phyloP scores from a whole-genome alignment of 306 rosid species.

The Cicer cuneatum region DNA sequence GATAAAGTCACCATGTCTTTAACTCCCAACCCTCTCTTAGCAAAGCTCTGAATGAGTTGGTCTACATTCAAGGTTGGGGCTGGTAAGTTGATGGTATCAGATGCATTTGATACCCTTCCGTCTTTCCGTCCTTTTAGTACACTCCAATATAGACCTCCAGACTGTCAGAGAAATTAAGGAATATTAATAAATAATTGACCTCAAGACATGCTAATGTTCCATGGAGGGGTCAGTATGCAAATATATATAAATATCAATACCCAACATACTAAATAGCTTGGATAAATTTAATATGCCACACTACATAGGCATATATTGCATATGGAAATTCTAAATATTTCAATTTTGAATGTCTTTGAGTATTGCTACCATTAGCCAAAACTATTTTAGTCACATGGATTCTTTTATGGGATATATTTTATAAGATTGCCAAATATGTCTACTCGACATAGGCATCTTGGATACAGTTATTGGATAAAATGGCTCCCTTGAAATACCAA shows the following conservation, averaged over 20 bases:
- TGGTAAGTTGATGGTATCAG: conserved; percentile 69
- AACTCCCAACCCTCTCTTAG: conserved; percentile 67
- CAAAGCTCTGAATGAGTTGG: conserved; percentile 69
- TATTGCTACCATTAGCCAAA: neutral
- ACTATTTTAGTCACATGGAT: conserved; percentile 11
- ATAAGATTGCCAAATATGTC: conserved; percentile 1
- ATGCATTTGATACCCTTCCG: conserved; percentile 70
- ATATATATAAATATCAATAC: conserved; percentile 29
- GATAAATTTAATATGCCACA: neutral
- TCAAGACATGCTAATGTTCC: conserved; percentile 39
- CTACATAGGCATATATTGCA: neutral
- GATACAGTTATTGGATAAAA: conserved; percentile 7
- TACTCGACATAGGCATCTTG: conserved; percentile 4
- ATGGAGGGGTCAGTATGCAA: conserved; percentile 14
- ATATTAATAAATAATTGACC: conserved; percentile 1
- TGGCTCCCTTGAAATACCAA: conserved; percentile 3
- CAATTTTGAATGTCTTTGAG: conserved; percentile 17
- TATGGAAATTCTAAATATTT: neutral
- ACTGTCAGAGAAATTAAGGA: conserved; percentile 45
- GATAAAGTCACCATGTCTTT: conserved; percentile 76
- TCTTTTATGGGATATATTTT: neutral
- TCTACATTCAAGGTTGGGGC: conserved; percentile 68
- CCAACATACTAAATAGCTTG: conserved; percentile 17
- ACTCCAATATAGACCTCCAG: conserved; percentile 83
- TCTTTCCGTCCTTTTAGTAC: conserved; percentile 82